Evolutionary conservation across 352 stramenopile genomes (phyloP).

Genomic region (Peronospora tabacina): DNA sequence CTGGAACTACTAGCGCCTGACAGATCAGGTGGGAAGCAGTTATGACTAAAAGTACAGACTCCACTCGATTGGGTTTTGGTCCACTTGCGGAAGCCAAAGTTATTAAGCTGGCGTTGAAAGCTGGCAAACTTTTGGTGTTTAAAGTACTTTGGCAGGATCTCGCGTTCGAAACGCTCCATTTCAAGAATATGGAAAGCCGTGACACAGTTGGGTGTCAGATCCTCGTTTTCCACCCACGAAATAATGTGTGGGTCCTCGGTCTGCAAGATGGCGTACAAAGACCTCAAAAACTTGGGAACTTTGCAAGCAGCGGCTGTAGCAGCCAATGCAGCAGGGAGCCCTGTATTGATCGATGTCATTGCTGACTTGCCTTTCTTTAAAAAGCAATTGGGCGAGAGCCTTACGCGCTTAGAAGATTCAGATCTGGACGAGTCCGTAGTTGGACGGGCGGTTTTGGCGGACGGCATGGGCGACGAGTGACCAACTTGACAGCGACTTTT

Average conservation of each 20-base stretch:
- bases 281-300: slow-evolving; percentile 77
- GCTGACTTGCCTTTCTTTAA: slow-evolving; percentile 2
- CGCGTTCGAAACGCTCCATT: slow-evolving; percentile 71
- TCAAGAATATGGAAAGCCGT: slow-evolving; percentile 73
- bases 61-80: slow-evolving; percentile 73
- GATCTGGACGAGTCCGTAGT: slow-evolving; percentile 7
- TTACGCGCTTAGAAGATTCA: slow-evolving; percentile 8
- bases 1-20: slow-evolving; percentile 27
- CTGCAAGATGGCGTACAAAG: slow-evolving; percentile 72
- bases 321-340: slow-evolving; percentile 2
- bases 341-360: neutral
- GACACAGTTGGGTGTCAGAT: slow-evolving; percentile 49
- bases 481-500: slow-evolving; percentile 7
- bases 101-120: slow-evolving; percentile 89
- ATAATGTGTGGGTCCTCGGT: slow-evolving; percentile 64
- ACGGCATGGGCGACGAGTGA: slow-evolving; percentile 13
- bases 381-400: slow-evolving; percentile 2
- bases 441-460: slow-evolving; percentile 22
- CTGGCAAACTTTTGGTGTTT: slow-evolving; percentile 90
- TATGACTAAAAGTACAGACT: slow-evolving; percentile 80
- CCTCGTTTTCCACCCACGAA: slow-evolving; percentile 61
- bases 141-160: slow-evolving; percentile 90
- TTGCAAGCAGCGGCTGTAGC: slow-evolving; percentile 32
- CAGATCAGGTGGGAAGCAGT: slow-evolving; percentile 65
- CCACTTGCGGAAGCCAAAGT: slow-evolving; percentile 89